Evolutionary conservation across 345 rosid genomes (phyloP).

Genomic region (Aquilaria yunnanensis): DNA sequence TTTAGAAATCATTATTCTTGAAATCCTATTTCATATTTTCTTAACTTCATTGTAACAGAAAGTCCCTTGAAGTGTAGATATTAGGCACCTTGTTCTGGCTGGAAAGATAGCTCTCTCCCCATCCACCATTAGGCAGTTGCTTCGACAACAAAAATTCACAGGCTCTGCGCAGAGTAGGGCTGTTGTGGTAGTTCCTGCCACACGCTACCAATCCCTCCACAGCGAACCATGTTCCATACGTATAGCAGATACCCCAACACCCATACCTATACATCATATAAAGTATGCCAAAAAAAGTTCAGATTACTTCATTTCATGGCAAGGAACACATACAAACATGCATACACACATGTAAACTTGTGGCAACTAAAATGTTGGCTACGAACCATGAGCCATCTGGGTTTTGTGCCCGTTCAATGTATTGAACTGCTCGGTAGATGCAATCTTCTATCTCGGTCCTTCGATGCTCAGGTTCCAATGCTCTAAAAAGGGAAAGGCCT

Average conservation of each 20-base stretch:
- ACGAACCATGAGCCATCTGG: slow-evolving; percentile 47
- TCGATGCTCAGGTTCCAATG: slow-evolving; percentile 33
- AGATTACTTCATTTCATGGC: not conserved
- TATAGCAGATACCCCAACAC: slow-evolving; percentile 67
- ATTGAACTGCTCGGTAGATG: slow-evolving; percentile 19
- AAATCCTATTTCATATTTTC: no score
- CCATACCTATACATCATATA: slow-evolving; percentile 36
- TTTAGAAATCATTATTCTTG: no score
- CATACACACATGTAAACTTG: no score
- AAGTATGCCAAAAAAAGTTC: not conserved
- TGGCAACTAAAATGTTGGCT: no score
- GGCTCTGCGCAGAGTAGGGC: slow-evolving; percentile 37
- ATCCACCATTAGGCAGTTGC: slow-evolving; percentile 53
- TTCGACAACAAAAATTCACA: slow-evolving; percentile 41
- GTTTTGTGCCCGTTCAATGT: slow-evolving; percentile 36
- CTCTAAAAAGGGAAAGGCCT: slow-evolving; percentile 34
- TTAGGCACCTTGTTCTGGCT: slow-evolving; percentile 34
- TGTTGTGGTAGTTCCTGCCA: slow-evolving; percentile 29
- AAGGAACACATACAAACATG: not conserved
- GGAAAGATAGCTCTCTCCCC: slow-evolving; percentile 69
- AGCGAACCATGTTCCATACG: slow-evolving; percentile 51
- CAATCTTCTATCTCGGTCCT: slow-evolving; percentile 27
- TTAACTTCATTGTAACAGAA: not conserved
- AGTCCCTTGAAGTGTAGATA: not conserved
- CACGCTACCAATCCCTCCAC: slow-evolving; percentile 45